A percentile compares a stretch with the other conserved stretches of the same genome.
These are phyloP conservation scores for Pyrenophora graminea DNA, from an alignment of 2,329 filamentous ascomycete species.

Conservation along the genomic window DNA sequence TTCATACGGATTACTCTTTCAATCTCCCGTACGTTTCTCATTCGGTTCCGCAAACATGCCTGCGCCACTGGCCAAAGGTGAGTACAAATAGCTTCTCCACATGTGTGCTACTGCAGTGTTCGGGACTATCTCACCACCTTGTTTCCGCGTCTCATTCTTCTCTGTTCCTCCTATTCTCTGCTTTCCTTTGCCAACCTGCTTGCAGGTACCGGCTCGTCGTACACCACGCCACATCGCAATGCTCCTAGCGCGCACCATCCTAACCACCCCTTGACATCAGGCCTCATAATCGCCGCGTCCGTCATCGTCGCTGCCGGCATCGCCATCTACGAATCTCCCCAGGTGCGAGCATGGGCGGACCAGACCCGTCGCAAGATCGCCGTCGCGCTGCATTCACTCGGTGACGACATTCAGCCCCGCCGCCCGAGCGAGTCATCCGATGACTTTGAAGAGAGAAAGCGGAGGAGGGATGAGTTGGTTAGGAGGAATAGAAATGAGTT, in stretches of 20 bases:
- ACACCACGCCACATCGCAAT: slow-evolving; percentile 14
- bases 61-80: slow-evolving; percentile 50
- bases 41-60: slow-evolving; percentile 32
- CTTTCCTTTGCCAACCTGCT: slow-evolving; percentile 37
- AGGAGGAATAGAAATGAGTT: slow-evolving; percentile 43
- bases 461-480: slow-evolving; percentile 39
- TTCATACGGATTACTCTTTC: neutral
- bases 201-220: slow-evolving; percentile 34
- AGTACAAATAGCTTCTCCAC: slow-evolving; percentile 24
- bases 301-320: slow-evolving; percentile 66
- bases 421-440: slow-evolving; percentile 40
- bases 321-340: slow-evolving; percentile 66
- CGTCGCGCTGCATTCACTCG: slow-evolving; percentile 61
- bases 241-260: slow-evolving; percentile 20
- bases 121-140: slow-evolving; percentile 3
- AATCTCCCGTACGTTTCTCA: neutral
- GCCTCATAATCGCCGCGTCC: slow-evolving; percentile 65
- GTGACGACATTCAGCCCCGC: slow-evolving; percentile 61
- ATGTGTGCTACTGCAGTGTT: slow-evolving; percentile 31
- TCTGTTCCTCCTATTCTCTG: neutral
- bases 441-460: slow-evolving; percentile 39
- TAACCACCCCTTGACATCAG: slow-evolving; percentile 49
- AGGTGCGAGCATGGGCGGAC: slow-evolving; percentile 66
- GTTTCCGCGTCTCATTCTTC: neutral
- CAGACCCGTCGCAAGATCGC: slow-evolving; percentile 65